phyloP scores from a whole-genome alignment of 331 rosid species.

The Phaseolus coccineus region DNA sequence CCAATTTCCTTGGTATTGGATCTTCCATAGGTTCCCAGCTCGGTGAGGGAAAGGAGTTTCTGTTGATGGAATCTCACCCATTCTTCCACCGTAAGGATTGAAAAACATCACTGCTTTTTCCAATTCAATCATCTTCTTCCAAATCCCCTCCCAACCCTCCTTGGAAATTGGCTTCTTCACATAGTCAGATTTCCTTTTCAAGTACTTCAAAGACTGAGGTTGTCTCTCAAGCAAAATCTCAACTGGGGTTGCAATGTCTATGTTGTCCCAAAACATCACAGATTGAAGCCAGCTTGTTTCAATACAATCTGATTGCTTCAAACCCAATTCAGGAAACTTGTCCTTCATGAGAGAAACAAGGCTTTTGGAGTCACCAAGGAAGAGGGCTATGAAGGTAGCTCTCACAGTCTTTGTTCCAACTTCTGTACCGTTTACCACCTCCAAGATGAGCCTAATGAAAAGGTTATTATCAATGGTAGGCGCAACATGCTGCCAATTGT shows the following conservation, averaged over 20 bases:
- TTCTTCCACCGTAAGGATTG: slow-evolving; percentile 59
- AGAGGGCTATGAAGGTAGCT: slow-evolving; percentile 44
- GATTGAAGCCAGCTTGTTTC: slow-evolving; percentile 52
- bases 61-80: slow-evolving; percentile 50
- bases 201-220: slow-evolving; percentile 37
- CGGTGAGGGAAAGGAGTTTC: slow-evolving; percentile 51
- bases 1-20: slow-evolving; percentile 57
- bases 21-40: slow-evolving; percentile 50
- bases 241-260: slow-evolving; percentile 35
- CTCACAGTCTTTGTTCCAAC: slow-evolving; percentile 40
- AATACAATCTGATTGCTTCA: slow-evolving; percentile 42
- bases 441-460: slow-evolving; percentile 54
- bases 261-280: slow-evolving; percentile 49
- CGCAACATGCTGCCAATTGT: slow-evolving; percentile 53
- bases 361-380: slow-evolving; percentile 50
- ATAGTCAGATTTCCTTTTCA: slow-evolving; percentile 58
- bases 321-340: slow-evolving; percentile 51
- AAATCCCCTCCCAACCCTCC: slow-evolving; percentile 50
- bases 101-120: slow-evolving; percentile 33
- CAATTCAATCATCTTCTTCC: slow-evolving; percentile 59
- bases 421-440: slow-evolving; percentile 40
- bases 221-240: slow-evolving; percentile 52
- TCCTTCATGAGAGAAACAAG: slow-evolving; percentile 46
- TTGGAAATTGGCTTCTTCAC: slow-evolving; percentile 48
- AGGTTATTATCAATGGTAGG: slow-evolving; percentile 43